Base-by-base conservation (phyloP, 352 stramenopile genomes). In the Phytophthora constricta region DNA sequence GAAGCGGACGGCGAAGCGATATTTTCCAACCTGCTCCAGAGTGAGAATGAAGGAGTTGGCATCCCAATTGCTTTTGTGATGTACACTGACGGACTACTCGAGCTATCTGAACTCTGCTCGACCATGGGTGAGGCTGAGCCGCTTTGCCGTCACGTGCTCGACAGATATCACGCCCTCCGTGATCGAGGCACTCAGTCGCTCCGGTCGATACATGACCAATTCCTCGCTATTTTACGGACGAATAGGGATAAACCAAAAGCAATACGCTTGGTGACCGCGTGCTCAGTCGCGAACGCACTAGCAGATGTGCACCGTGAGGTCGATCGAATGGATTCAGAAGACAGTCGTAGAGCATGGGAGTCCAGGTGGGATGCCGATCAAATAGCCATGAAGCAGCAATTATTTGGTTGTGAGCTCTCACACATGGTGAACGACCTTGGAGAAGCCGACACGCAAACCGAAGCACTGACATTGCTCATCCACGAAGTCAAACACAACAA, bases 281-380 rank as follows among this genome's bases (percentile, higher is more conserved):
- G 8, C n/a, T 22, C 39, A 20, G 14, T 59, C 22, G 23, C 23
- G 8, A 28, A 59, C 9, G 13, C 11, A n/a, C 34, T 59, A 16
- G 52, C 52, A 17, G 52, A 59, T 41, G 49, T 59, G 52, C 39
- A 59, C 31, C 52, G 25, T 27, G 39, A 59, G 33, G 7, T 59
- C 17, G 52, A 59, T 48, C 8, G 8, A 9, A 5, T 59, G 0
- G 39, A 41, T 11, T 1, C 4, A 19, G 19, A 39, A 27, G 14
- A 41, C 22, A 11, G 13, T 20, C 28, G 31, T 48, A 5, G 34
- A 19, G 34, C 14, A 2, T 2, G 34, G 4, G 3, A 16, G 10
- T 2, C 4, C 34, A 42, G 34, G 34, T 42, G 34, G 34, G 50
- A 57, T 10, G 20, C 22, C 5, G 51, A 58, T 37, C 52, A 16